These are phyloP conservation scores for Dianthus caryophyllus DNA, from an alignment of 148 eudicot genomes.

Conservation along the genomic window DNA sequence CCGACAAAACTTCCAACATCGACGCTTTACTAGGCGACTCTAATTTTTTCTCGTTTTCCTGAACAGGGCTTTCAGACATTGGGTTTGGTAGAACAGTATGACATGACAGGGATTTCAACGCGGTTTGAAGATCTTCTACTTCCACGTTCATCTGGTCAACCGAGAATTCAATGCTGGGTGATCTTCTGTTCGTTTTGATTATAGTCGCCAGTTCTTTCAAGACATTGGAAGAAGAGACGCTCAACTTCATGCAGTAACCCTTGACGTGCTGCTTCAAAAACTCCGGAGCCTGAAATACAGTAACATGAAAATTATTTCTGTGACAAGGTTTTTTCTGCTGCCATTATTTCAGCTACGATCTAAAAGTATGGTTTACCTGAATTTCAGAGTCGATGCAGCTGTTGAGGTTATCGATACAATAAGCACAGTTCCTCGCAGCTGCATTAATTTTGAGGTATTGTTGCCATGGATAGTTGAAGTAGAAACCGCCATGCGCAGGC, in stretches of 20 bases:
- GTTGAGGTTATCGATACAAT: conserved; percentile 55
- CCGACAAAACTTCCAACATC: conserved; percentile 55
- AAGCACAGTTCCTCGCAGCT: conserved; percentile 62
- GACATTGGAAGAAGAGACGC: conserved; percentile 48
- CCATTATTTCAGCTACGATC: background rate
- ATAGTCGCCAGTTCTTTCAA: conserved; percentile 48
- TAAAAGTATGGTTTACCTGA: conserved; percentile 37
- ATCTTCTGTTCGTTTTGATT: conserved; percentile 50
- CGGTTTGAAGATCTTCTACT: conserved; percentile 60
- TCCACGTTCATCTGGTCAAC: conserved; percentile 53
- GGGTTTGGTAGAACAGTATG: conserved; percentile 12
- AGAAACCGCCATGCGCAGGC: conserved; percentile 72
- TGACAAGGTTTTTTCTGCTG: background rate
- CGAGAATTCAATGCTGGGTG: conserved; percentile 40
- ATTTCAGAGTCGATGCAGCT: conserved; percentile 49
- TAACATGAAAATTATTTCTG: background rate
- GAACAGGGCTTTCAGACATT: conserved; percentile 7
- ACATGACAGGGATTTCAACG: conserved; percentile 44
- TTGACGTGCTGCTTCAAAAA: conserved; percentile 44
- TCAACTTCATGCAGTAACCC: conserved; percentile 43
- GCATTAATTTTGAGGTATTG: conserved; percentile 65
- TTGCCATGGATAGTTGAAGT: conserved; percentile 77
- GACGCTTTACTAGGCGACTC: conserved; percentile 20
- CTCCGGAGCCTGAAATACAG: conserved; percentile 50
- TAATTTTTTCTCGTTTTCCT: conserved; percentile 10